phyloP scores from a whole-genome alignment of 2,329 filamentous ascomycete species.

The Penicillium brevicompactum region DNA sequence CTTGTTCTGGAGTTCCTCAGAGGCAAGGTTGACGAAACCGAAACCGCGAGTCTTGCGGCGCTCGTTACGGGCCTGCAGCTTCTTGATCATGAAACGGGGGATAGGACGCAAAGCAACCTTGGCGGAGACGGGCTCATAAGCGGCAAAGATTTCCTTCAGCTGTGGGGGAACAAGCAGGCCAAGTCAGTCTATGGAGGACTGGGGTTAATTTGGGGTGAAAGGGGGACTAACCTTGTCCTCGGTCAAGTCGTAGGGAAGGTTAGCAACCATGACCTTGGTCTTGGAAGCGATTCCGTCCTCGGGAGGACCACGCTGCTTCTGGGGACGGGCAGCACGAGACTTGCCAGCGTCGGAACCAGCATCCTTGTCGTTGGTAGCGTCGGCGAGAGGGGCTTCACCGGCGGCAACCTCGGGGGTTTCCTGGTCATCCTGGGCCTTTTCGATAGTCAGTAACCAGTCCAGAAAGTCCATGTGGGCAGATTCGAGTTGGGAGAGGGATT shows the following conservation, averaged over 20 bases:
- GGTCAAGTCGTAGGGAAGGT: slow-evolving; percentile 95
- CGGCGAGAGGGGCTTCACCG: slow-evolving; percentile 57
- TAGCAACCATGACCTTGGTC: slow-evolving; percentile 99
- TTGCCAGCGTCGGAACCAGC: slow-evolving; percentile 40
- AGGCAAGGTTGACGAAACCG: slow-evolving; percentile 93
- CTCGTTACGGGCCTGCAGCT: slow-evolving; percentile 97
- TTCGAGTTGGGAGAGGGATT: background rate
- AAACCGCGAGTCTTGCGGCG: slow-evolving; percentile 99
- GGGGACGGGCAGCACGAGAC: slow-evolving; percentile 55
- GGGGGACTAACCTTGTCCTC: slow-evolving; percentile 79
- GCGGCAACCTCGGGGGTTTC: slow-evolving; percentile 38
- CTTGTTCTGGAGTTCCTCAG: slow-evolving; percentile 96
- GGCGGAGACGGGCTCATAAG: slow-evolving; percentile 88
- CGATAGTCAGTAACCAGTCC: slow-evolving; percentile 5
- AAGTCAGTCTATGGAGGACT: slow-evolving; percentile 27
- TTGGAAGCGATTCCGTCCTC: slow-evolving; percentile 97
- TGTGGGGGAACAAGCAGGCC: slow-evolving; percentile 41
- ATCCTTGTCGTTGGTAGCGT: slow-evolving; percentile 56
- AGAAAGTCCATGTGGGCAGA: background rate
- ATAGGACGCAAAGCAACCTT: slow-evolving; percentile 99
- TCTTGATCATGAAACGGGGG: slow-evolving; percentile 99
- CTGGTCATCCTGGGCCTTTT: slow-evolving; percentile 28
- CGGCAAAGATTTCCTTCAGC: slow-evolving; percentile 96
- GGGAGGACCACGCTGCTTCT: slow-evolving; percentile 88
- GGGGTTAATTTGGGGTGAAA: background rate